Evolutionary conservation across 1,139 yeast species (phyloP).

Genomic region (Torulaspora globosa): DNA sequence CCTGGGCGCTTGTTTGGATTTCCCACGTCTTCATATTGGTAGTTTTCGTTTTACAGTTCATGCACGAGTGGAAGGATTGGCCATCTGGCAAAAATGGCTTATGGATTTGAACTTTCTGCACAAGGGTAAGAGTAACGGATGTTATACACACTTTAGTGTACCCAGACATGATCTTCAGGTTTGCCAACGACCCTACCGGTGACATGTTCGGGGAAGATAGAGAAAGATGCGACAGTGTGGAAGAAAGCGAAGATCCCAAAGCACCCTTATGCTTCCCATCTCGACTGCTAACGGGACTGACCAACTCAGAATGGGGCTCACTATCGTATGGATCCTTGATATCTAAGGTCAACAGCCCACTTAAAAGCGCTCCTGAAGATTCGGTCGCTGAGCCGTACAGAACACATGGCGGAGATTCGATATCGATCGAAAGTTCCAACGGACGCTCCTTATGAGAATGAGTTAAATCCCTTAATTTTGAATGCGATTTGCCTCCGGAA

Average conservation of each 20-base stretch:
- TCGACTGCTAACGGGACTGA: slow-evolving; percentile 14
- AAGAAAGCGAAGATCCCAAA: slow-evolving; percentile 15
- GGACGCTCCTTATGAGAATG: slow-evolving; percentile 30
- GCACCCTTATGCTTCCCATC: slow-evolving; percentile 17
- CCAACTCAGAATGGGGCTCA: slow-evolving; percentile 3
- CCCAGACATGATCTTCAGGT: slow-evolving; percentile 22
- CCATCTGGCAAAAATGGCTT: slow-evolving; percentile 63
- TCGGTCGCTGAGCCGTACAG: slow-evolving; percentile 75
- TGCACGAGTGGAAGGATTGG: slow-evolving; percentile 48
- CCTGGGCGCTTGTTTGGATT: slow-evolving; percentile 55
- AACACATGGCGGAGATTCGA: slow-evolving; percentile 89
- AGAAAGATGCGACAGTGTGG: slow-evolving; percentile 20
- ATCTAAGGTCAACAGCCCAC: slow-evolving; percentile 55
- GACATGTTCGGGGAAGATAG: slow-evolving; percentile 15
- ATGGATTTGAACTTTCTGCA: slow-evolving; percentile 63
- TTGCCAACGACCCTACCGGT: slow-evolving; percentile 16
- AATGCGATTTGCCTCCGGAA: slow-evolving; percentile 5
- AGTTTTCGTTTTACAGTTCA: slow-evolving; percentile 50
- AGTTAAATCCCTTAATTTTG: slow-evolving; percentile 8
- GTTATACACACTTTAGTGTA: slow-evolving; percentile 42
- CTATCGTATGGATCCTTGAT: slow-evolving; percentile 24
- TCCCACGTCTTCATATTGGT: slow-evolving; percentile 86
- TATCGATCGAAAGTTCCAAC: slow-evolving; percentile 51
- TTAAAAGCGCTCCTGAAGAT: slow-evolving; percentile 79
- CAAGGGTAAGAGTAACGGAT: slow-evolving; percentile 58